phyloP scores from a whole-genome alignment of 805 yeast species.

The Suhomyces sp. region DNA sequence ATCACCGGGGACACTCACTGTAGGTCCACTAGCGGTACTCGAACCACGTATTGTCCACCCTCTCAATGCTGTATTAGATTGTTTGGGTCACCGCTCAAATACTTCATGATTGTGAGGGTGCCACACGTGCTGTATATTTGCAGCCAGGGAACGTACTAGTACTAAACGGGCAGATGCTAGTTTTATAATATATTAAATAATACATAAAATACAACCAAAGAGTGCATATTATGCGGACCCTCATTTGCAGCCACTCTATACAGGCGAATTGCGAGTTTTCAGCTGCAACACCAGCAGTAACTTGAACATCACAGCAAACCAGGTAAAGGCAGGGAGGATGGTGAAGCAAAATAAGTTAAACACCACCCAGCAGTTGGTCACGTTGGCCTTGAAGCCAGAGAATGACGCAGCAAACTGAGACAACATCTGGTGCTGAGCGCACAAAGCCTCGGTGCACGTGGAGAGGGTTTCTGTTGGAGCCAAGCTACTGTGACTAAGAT shows the following conservation, averaged over 20 bases:
- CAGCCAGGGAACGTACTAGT: background rate
- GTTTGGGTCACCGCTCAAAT: no score
- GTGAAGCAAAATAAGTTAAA: slow-evolving; percentile 17
- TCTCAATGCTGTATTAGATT: no score
- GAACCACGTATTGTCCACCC: background rate
- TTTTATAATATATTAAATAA: no score
- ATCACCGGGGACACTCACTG: no score
- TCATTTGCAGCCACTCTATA: background rate
- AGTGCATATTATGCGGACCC: no score
- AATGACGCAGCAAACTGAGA: slow-evolving; percentile 5
- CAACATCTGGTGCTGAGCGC: slow-evolving; percentile 4
- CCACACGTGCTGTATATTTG: background rate
- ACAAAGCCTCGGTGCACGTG: slow-evolving; percentile 5
- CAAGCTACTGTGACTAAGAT: slow-evolving; percentile 12
- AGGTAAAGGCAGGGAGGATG: slow-evolving; percentile 19
- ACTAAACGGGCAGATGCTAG: background rate
- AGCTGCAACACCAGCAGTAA: slow-evolving; percentile 1
- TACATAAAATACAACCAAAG: no score
- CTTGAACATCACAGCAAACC: slow-evolving; percentile 19
- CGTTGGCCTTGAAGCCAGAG: slow-evolving; percentile 6
- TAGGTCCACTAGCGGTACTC: background rate
- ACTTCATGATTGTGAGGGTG: background rate
- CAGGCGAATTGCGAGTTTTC: background rate
- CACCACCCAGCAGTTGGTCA: slow-evolving; percentile 18
- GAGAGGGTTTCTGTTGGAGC: slow-evolving; percentile 1